Base-by-base conservation (phyloP, 257 asterid genomes). In the Solanum lycopersicoides region DNA sequence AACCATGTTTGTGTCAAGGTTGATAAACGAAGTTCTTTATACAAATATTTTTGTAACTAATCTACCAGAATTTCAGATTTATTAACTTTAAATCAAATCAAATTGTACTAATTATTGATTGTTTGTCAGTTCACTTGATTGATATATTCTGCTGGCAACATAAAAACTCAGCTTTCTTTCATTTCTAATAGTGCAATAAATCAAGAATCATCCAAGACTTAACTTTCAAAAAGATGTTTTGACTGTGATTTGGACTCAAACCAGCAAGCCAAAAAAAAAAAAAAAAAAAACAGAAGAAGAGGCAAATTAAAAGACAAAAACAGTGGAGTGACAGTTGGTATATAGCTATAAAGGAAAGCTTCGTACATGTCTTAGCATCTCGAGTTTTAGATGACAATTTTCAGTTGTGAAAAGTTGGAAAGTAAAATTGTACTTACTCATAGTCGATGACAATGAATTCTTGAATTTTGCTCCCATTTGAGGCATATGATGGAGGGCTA, bases 1-100 rank as follows among this genome's bases (percentile, higher is more conserved):
- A 98, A 96, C 98, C 99, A 96, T 76, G 99, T 96, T 56, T 98
- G 99, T 85, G 99, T 96, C 88, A 94, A 92, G 59, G 98, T 96
- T 88, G 95, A 74, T 18, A 98, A 95, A 93, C 99, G 91, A 69
- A 90, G 87, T 90, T 95, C 98, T 87, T 89, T 37, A 73, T 3
- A 30, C 44, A 18, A 53, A 35, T n/a, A 15, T 45, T 79, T 42
- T 16, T 30, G 20, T 68, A 23, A 74, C 69, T 80, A 39, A 73
- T 53, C 82, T 42, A 69, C 35, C 60, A 34, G 87, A 84, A 37
- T 53, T 83, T 23, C 45, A 75, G 39, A 21, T 74, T 74, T 4
- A 41, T 75, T 41, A 13, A 41, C 84, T 50, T 30, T 25, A 41
- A 42, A 42, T 10, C 47, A 42, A 42, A 47, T 41, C 47, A 66